Conservation (phyloP, 192 early-diverging fungal genomes). For the Coemansia sp. region DNA sequence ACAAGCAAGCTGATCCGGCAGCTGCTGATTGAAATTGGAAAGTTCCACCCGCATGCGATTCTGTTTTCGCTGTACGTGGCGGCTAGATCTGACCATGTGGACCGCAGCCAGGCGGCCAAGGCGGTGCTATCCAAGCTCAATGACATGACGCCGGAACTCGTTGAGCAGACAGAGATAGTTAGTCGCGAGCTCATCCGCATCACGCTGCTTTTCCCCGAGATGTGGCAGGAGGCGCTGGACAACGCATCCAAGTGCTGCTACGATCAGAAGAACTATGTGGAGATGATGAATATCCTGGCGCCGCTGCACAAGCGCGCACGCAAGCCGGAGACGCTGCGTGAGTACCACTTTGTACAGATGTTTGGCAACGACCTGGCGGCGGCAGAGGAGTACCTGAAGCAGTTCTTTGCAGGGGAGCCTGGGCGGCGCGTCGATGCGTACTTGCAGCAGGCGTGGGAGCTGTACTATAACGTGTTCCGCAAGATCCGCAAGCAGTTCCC, state of each 20-base stretch:
- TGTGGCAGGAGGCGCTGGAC: constrained; percentile 95
- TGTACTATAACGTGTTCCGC: constrained; percentile 77
- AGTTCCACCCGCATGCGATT: constrained; percentile 94
- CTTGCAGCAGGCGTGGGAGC: constrained; percentile 92
- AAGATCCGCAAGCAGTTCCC: constrained; percentile 80
- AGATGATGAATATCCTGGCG: constrained; percentile 86
- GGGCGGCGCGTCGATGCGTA: constrained; percentile 75
- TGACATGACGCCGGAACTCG: constrained; percentile 75
- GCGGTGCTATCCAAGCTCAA: constrained; percentile 93
- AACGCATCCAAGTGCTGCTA: constrained; percentile 84
- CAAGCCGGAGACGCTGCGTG: constrained; percentile 86
- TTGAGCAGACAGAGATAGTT: constrained; percentile 89
- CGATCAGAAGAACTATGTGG: constrained; percentile 73
- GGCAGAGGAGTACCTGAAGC: constrained; percentile 83
- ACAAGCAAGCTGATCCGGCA: constrained; percentile 88
- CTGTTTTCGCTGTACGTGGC: constrained; percentile 96
- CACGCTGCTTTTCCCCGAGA: constrained; percentile 93
- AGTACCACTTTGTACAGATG: constrained; percentile 91
- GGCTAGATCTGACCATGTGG: constrained; percentile 80
- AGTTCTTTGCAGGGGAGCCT: constrained; percentile 58
- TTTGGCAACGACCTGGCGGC: constrained; percentile 89
- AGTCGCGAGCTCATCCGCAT: constrained; percentile 97
- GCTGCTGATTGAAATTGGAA: constrained; percentile 89
- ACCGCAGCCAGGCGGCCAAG: constrained; percentile 69
- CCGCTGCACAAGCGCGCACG: constrained; percentile 76